Conservation (phyloP, 495 filamentous ascomycete genomes). For the Tuber magnatum region DNA sequence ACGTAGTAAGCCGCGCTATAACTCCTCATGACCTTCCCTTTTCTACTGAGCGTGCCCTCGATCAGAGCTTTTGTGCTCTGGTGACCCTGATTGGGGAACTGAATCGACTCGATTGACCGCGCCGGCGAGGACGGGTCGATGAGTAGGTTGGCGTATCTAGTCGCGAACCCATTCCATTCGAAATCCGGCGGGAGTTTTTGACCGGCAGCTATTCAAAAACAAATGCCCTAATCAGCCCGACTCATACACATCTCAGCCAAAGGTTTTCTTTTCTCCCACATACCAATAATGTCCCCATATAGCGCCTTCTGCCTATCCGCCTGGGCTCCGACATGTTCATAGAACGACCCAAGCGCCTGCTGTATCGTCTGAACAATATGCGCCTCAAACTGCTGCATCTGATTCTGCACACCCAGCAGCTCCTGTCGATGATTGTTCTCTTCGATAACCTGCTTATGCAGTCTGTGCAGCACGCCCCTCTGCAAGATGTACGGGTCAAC, state of each 20-base stretch:
- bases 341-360: constrained; percentile 68
- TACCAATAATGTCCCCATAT: constrained; percentile 70
- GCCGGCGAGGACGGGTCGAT: constrained; percentile 69
- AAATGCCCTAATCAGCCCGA: background rate
- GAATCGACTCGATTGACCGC: constrained; percentile 61
- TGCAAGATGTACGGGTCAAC: constrained; percentile 86
- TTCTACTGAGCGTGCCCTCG: constrained; percentile 79
- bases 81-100: constrained; percentile 85
- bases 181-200: constrained; percentile 82
- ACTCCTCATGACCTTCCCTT: constrained; percentile 64
- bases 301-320: constrained; percentile 70
- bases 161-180: constrained; percentile 79
- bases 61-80: constrained; percentile 69
- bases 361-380: constrained; percentile 82
- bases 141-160: constrained; percentile 61
- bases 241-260: background rate
- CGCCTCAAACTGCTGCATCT: constrained; percentile 79
- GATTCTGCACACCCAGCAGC: constrained; percentile 76
- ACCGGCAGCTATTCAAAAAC: constrained; percentile 45
- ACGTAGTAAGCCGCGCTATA: constrained; percentile 82
- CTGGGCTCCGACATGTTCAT: constrained; percentile 66
- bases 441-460: constrained; percentile 84
- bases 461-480: constrained; percentile 69
- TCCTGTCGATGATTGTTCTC: constrained; percentile 94
- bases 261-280: background rate